Conservation (phyloP, 805 yeast genomes). For the Saturnispora mendoncae region DNA sequence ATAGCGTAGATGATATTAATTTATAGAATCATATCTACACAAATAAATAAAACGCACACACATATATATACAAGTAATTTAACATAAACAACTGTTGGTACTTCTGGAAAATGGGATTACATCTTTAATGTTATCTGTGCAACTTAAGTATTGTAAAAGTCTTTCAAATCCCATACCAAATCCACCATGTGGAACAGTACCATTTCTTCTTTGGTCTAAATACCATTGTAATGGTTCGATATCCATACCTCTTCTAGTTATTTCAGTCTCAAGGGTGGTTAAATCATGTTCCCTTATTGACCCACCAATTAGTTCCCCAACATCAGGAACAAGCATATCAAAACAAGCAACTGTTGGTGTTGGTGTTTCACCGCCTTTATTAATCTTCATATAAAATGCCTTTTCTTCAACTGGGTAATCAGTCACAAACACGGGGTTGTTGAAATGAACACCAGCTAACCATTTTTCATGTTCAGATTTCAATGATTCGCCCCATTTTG, state of each 20-base stretch:
- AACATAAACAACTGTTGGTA: slow-evolving; percentile 44
- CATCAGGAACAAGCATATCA: slow-evolving; percentile 80
- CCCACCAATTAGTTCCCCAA: slow-evolving; percentile 94
- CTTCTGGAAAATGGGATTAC: slow-evolving; percentile 82
- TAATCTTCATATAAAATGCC: slow-evolving; percentile 84
- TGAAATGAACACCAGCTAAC: slow-evolving; percentile 62
- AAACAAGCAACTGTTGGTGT: slow-evolving; percentile 76
- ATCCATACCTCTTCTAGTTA: slow-evolving; percentile 50
- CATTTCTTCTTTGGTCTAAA: slow-evolving; percentile 59
- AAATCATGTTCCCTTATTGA: slow-evolving; percentile 76
- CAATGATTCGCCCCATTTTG: slow-evolving; percentile 64
- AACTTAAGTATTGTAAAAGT: slow-evolving; percentile 61
- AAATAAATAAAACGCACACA: neutral
- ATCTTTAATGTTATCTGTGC: slow-evolving; percentile 74
- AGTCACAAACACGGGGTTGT: slow-evolving; percentile 78
- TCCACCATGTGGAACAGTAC: slow-evolving; percentile 92
- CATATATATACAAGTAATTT: slow-evolving; percentile 5
- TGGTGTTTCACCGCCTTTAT: slow-evolving; percentile 25
- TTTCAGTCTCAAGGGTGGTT: slow-evolving; percentile 38
- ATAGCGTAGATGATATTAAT: slow-evolving; percentile 38
- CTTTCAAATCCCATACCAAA: slow-evolving; percentile 95
- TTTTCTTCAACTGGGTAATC: slow-evolving; percentile 74
- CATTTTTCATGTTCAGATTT: slow-evolving; percentile 87
- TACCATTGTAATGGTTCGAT: slow-evolving; percentile 69
- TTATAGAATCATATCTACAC: slow-evolving; percentile 6